A percentile compares a stretch with the other conserved stretches of the same genome.
Evolutionary conservation across 2,329 filamentous ascomycete genomes (phyloP).

Genomic region (Penicillium sp.): DNA sequence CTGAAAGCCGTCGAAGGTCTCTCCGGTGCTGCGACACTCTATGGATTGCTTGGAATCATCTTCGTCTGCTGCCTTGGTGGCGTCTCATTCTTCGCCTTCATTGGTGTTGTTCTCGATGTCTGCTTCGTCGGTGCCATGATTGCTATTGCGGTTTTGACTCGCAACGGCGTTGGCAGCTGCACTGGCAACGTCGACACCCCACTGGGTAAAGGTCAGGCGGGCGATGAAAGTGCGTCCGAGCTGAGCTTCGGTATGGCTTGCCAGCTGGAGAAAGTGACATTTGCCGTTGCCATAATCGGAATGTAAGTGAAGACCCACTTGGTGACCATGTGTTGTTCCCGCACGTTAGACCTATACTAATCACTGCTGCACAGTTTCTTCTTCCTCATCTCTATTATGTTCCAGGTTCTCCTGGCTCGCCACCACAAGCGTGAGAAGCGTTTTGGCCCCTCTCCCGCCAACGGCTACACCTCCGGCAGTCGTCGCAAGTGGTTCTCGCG

Average conservation of each 20-base stretch:
- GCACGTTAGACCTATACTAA: conserved; percentile 1
- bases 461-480: conserved; percentile 61
- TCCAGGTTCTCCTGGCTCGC: conserved; percentile 62
- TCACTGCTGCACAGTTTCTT: conserved; percentile 51
- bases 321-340: too few species aligned
- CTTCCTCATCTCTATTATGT: conserved; percentile 65
- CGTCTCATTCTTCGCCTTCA: conserved; percentile 62
- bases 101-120: conserved; percentile 70
- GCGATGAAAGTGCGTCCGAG: conserved; percentile 45
- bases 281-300: conserved; percentile 72
- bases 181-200: conserved; percentile 58
- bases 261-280: conserved; percentile 66
- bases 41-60: conserved; percentile 65
- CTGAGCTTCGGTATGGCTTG: conserved; percentile 58
- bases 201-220: conserved; percentile 59
- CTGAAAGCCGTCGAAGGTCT: conserved; percentile 72
- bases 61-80: conserved; percentile 76
- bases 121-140: conserved; percentile 71
- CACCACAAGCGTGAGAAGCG: conserved; percentile 70
- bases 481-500: conserved; percentile 39
- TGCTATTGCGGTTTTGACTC: conserved; percentile 71
- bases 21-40: conserved; percentile 66
- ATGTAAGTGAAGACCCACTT: conserved; percentile 50
- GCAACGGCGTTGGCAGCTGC: conserved; percentile 63
- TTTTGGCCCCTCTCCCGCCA: conserved; percentile 59